These are phyloP conservation scores for Immersiporthe knoxdaviesiana DNA, from an alignment of 2,329 filamentous ascomycete genomes.

Conservation along the genomic window DNA sequence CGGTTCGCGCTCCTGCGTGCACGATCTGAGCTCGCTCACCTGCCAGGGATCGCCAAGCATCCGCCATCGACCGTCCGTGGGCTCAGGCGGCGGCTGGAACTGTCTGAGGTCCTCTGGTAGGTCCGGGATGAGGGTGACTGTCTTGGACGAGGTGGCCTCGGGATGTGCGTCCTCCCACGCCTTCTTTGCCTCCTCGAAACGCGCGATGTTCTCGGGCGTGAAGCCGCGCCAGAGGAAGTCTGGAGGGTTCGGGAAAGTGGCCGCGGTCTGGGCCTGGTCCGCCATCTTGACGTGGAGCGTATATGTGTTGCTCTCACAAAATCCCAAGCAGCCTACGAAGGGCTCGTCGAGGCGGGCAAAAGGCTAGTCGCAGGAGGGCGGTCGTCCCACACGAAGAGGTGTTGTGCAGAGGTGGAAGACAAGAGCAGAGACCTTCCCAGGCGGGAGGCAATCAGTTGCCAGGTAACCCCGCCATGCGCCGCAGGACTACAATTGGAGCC, in stretches of 20 bases:
- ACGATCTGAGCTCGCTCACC: slow-evolving; percentile 37
- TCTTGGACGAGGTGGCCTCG: slow-evolving; percentile 34
- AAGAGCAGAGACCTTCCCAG: slow-evolving; percentile 17
- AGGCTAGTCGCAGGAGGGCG: neutral
- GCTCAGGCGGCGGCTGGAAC: slow-evolving; percentile 80
- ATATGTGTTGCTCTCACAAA: neutral
- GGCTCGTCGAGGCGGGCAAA: neutral
- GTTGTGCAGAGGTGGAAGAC: neutral
- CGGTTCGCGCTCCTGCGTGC: slow-evolving; percentile 6
- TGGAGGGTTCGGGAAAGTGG: slow-evolving; percentile 82
- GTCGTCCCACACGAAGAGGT: neutral
- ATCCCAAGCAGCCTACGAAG: neutral
- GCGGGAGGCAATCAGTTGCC: slow-evolving; percentile 19
- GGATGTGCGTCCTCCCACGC: slow-evolving; percentile 40
- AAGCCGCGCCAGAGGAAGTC: slow-evolving; percentile 84
- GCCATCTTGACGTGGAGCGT: slow-evolving; percentile 53
- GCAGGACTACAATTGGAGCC: neutral
- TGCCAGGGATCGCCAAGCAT: slow-evolving; percentile 72
- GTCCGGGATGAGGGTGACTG: slow-evolving; percentile 44
- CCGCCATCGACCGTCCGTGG: slow-evolving; percentile 70
- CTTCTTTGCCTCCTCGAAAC: slow-evolving; percentile 50
- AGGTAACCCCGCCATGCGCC: slow-evolving; percentile 24
- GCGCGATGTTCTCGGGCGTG: slow-evolving; percentile 72
- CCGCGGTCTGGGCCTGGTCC: slow-evolving; percentile 50
- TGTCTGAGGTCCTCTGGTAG: slow-evolving; percentile 74